Percentiles rank a stretch among this genome's conserved stretches.
Evolutionary conservation across 441 rosid genomes (phyloP).

Genomic region (Sinapis alba): DNA sequence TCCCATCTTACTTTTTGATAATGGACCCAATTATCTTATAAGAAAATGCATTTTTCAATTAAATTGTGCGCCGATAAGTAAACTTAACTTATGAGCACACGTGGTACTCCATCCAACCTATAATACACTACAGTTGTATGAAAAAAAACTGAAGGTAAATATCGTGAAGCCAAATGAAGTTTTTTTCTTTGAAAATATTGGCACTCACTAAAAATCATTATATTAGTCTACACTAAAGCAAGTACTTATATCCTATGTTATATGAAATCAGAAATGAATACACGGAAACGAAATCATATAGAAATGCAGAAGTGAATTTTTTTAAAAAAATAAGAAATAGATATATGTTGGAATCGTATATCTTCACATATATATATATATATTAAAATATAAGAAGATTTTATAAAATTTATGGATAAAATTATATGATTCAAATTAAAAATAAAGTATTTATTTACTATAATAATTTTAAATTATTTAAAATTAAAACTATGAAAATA

Average conservation of each 20-base stretch:
- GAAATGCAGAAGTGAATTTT: too few species aligned
- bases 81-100: slow-evolving; percentile 21
- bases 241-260: neutral
- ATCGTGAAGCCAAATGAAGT: slow-evolving; percentile 8
- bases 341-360: too few species aligned
- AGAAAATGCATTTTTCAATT: slow-evolving; percentile 23
- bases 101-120: slow-evolving; percentile 25
- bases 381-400: too few species aligned
- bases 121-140: slow-evolving; percentile 28
- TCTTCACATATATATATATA: too few species aligned
- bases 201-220: neutral
- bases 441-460: too few species aligned
- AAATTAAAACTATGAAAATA: too few species aligned
- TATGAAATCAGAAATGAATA: too few species aligned
- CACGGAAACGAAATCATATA: too few species aligned
- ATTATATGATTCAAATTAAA: too few species aligned
- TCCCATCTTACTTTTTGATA: slow-evolving; percentile 33
- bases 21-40: slow-evolving; percentile 29
- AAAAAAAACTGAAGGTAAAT: neutral
- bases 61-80: slow-evolving; percentile 23
- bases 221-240: neutral
- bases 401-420: too few species aligned
- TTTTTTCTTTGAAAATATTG: neutral
- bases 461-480: too few species aligned
- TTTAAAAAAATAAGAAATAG: too few species aligned